Evolutionary conservation across 2,329 filamentous ascomycete genomes (phyloP).

Genomic region (Ophiostoma ips): DNA sequence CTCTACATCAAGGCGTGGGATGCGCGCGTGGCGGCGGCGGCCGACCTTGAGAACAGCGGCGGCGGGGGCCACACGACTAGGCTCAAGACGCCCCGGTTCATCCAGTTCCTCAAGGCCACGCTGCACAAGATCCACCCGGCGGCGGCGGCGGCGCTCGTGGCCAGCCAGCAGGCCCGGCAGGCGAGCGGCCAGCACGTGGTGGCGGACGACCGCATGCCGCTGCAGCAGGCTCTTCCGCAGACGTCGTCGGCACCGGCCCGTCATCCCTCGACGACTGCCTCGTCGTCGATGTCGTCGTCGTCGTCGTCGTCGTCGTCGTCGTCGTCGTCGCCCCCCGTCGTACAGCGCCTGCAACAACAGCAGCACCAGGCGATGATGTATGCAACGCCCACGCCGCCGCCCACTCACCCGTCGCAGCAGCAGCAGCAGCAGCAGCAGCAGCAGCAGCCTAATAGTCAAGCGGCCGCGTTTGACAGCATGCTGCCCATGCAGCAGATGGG

Average conservation of each 20-base stretch:
- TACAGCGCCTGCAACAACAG: slow-evolving; percentile 11
- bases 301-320: slow-evolving; percentile 8
- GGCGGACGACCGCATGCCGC: background rate
- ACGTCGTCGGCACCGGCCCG: background rate
- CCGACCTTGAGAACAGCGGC: slow-evolving; percentile 27
- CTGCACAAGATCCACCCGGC: slow-evolving; percentile 15
- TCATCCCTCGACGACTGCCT: background rate
- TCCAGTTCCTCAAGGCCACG: slow-evolving; percentile 32
- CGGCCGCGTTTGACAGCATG: slow-evolving; percentile 1
- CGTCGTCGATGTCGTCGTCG: slow-evolving; percentile 5
- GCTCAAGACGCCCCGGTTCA: slow-evolving; percentile 30
- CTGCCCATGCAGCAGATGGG: slow-evolving; percentile 13
- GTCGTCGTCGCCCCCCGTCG: slow-evolving; percentile 8
- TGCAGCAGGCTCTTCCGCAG: slow-evolving; percentile 3
- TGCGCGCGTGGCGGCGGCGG: slow-evolving; percentile 35
- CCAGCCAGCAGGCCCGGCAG: background rate
- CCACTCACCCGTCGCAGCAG: slow-evolving; percentile 10
- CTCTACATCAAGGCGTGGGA: slow-evolving; percentile 51
- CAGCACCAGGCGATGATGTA: background rate
- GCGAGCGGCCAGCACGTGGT: background rate
- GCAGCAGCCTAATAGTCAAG: slow-evolving; percentile 2
- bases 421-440: slow-evolving; percentile 20
- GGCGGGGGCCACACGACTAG: slow-evolving; percentile 25
- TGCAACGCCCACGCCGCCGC: background rate
- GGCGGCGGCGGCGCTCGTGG: background rate